These are phyloP conservation scores for Flaveria brownii DNA, from an alignment of 129 eudicot species.

Conservation along the genomic window DNA sequence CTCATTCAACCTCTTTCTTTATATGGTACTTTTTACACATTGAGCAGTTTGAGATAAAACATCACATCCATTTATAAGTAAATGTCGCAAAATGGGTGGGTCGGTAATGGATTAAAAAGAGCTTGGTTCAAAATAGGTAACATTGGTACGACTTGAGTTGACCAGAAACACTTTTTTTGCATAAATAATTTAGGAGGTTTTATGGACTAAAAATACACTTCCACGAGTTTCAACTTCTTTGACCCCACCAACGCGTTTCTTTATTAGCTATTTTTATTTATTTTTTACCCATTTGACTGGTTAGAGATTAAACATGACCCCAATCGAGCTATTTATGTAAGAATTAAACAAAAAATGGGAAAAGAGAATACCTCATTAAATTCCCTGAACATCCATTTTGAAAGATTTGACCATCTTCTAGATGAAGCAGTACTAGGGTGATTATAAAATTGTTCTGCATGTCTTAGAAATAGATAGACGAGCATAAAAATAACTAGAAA, in stretches of 20 bases:
- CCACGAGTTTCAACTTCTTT: background rate
- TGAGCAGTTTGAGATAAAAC: background rate
- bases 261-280: background rate
- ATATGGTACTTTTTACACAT: background rate
- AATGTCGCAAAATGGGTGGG: background rate
- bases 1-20: too few species aligned
- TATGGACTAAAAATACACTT: background rate
- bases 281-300: background rate
- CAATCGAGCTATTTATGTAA: background rate
- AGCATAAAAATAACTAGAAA: slow-evolving; percentile 89
- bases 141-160: background rate
- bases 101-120: background rate
- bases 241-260: background rate
- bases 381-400: slow-evolving; percentile 96
- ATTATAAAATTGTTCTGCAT: slow-evolving; percentile 91
- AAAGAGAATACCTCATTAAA: slow-evolving; percentile 70
- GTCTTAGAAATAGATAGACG: slow-evolving; percentile 90
- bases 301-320: background rate
- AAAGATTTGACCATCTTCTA: slow-evolving; percentile 94
- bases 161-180: background rate
- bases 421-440: slow-evolving; percentile 97
- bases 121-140: background rate
- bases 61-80: background rate
- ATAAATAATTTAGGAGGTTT: background rate
- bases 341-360: background rate